Percentiles rank a stretch among this genome's conserved stretches.
Evolutionary conservation across 2,329 filamentous ascomycete genomes (phyloP).

Genomic region (Ophiostoma ulmi): DNA sequence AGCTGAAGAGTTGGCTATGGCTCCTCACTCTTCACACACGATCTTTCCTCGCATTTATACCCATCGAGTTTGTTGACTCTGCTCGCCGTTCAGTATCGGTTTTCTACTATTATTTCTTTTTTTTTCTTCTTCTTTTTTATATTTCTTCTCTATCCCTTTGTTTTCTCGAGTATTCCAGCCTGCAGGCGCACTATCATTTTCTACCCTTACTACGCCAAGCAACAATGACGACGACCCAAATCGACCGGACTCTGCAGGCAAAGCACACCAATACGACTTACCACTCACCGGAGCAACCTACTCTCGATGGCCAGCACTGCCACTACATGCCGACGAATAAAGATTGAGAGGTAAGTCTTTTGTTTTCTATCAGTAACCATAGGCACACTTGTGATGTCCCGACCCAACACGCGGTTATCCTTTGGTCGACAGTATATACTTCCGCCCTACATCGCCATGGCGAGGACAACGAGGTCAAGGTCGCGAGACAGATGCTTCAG

Average conservation of each 20-base stretch:
- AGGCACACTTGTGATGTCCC: background rate
- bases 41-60: background rate
- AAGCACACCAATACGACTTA: background rate
- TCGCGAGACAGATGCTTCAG: background rate
- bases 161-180: background rate
- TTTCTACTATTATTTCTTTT: background rate
- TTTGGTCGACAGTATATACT: background rate
- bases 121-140: background rate
- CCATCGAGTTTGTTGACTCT: background rate
- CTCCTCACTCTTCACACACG: background rate
- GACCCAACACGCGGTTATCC: background rate
- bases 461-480: background rate
- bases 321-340: background rate
- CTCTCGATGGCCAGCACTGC: background rate
- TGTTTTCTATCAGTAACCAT: background rate
- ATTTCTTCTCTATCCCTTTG: background rate
- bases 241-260: background rate
- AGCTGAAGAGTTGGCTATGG: background rate
- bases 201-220: background rate
- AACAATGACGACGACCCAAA: background rate
- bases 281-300: background rate
- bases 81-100: background rate
- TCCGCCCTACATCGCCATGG: no score
- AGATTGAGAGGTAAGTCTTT: constrained; percentile 1
- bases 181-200: background rate